Conservation (phyloP, 306 rosid species). For the Malus sieversii region DNA sequence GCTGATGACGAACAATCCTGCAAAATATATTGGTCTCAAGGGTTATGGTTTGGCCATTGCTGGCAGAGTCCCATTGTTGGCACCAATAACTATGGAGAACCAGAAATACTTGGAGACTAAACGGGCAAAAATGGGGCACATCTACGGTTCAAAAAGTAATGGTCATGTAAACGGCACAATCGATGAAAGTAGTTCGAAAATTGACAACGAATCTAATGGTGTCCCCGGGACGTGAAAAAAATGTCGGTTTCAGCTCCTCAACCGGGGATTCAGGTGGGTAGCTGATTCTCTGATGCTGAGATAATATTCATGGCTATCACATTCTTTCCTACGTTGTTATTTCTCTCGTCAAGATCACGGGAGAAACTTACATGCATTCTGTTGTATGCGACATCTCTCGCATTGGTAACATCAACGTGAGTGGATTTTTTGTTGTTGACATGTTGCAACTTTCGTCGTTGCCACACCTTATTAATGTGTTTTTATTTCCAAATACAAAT, state of each 20-base stretch:
- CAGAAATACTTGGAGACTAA: conserved; percentile 20
- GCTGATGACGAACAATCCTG: conserved; percentile 40
- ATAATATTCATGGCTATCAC: neutral
- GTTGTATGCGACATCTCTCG: neutral
- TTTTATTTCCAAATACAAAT: too few relatives aligned
- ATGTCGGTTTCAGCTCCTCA: neutral
- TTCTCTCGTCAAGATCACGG: neutral
- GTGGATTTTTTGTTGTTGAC: neutral
- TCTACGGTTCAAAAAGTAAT: conserved; percentile 8
- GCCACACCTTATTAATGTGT: too few relatives aligned
- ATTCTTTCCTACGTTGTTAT: neutral
- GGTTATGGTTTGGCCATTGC: conserved; percentile 38
- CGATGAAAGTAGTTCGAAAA: conserved; percentile 2
- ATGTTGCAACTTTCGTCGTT: too few relatives aligned
- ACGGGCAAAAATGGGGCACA: conserved; percentile 17
- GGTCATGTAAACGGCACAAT: conserved; percentile 2
- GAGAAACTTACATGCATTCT: neutral
- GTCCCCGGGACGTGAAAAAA: neutral
- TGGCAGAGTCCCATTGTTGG: conserved; percentile 30
- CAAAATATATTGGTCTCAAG: conserved; percentile 27
- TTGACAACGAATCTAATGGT: neutral
- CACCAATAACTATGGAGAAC: conserved; percentile 21
- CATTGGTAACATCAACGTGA: neutral
- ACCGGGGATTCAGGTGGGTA: neutral
- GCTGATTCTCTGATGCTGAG: neutral